Conservation (phyloP, 2,329 filamentous ascomycete species). For the Aspergillus nomiae region DNA sequence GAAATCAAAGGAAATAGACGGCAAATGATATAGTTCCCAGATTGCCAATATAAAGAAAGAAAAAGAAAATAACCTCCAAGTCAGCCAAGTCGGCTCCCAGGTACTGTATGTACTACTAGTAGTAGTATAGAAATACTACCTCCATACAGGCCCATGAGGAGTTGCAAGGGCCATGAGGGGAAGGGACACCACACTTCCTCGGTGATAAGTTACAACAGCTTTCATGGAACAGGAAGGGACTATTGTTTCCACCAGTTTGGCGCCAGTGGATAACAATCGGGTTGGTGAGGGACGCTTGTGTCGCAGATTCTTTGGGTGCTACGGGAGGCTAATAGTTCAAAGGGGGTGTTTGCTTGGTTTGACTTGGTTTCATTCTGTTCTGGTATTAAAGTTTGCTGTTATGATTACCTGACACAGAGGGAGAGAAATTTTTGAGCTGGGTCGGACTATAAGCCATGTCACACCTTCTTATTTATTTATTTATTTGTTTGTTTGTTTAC, state of each 20-base stretch:
- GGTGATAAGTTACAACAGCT: constrained; percentile 4
- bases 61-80: not conserved
- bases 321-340: constrained; percentile 8
- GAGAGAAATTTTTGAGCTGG: not conserved
- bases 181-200: not conserved
- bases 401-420: not conserved
- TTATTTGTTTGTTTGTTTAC: not conserved
- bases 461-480: not conserved
- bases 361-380: not conserved
- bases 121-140: not conserved
- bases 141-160: not conserved
- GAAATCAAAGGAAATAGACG: not conserved
- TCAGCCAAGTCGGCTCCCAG: not conserved
- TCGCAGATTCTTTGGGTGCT: constrained; percentile 14
- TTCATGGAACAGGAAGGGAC: constrained; percentile 18
- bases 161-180: not conserved
- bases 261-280: constrained; percentile 13
- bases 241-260: constrained; percentile 24
- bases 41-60: not conserved
- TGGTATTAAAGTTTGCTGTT: not conserved
- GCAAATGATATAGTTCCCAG: not conserved
- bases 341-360: constrained; percentile 6
- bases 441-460: not conserved
- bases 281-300: constrained; percentile 20
- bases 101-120: not conserved